Percentiles rank a stretch among this genome's conserved stretches.
Conservation (phyloP, 352 stramenopile species). For the Phytopythium vexans region DNA sequence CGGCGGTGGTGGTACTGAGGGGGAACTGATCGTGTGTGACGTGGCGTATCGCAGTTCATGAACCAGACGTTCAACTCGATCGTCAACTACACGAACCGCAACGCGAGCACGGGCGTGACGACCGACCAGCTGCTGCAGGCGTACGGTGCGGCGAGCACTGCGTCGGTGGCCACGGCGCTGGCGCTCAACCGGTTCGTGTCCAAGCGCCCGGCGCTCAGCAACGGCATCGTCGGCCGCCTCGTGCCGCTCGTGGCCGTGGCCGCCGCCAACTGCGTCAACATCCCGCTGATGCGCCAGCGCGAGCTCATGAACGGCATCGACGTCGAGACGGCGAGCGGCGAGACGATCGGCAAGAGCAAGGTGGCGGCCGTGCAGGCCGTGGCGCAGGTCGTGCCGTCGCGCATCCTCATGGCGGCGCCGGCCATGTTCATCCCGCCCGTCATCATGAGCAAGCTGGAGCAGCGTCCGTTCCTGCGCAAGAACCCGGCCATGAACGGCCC, state of each 20-base stretch:
- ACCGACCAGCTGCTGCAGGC: constrained; percentile 76
- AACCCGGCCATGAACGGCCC: constrained; percentile 65
- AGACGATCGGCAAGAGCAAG: constrained; percentile 69
- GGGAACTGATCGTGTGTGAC: constrained; percentile 1
- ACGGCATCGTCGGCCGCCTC: constrained; percentile 57
- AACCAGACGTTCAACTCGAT: constrained; percentile 93
- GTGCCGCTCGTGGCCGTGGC: constrained; percentile 86
- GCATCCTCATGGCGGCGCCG: constrained; percentile 84
- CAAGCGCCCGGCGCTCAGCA: constrained; percentile 52
- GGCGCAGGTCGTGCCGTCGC: constrained; percentile 78
- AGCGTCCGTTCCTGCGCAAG: constrained; percentile 48
- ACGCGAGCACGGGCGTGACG: constrained; percentile 83
- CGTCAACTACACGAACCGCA: constrained; percentile 93
- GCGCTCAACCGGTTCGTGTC: constrained; percentile 74
- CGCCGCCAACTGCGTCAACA: constrained; percentile 88
- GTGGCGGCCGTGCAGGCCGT: constrained; percentile 72
- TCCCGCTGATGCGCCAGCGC: constrained; percentile 87
- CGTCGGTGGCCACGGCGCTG: constrained; percentile 77
- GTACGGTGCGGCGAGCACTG: constrained; percentile 74
- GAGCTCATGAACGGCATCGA: constrained; percentile 82
- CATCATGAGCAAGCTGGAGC: constrained; percentile 82
- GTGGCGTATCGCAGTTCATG: constrained; percentile 45
- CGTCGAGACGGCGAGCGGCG: constrained; percentile 61
- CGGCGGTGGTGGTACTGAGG: neutral
- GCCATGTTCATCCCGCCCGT: constrained; percentile 84